phyloP scores from a whole-genome alignment of 2,329 filamentous ascomycete genomes.

The Curvularia sp. region DNA sequence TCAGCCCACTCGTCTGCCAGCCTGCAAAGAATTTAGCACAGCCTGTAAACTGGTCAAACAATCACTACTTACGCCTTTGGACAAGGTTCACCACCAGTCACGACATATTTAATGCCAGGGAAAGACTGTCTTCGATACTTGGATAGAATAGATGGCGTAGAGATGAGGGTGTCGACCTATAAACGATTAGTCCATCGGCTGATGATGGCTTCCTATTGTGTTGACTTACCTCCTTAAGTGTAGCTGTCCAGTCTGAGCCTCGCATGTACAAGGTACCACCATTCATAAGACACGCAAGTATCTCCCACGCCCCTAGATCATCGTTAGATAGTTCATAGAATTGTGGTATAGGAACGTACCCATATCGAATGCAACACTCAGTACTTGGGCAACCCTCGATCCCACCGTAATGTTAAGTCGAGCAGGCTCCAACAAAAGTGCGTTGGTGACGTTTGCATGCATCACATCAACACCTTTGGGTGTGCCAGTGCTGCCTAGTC shows the following conservation, averaged over 20 bases:
- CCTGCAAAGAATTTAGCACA: slow-evolving; percentile 23
- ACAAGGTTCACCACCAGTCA: slow-evolving; percentile 63
- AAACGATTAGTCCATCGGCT: slow-evolving; percentile 8
- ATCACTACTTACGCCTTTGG: slow-evolving; percentile 50
- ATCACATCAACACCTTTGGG: slow-evolving; percentile 66
- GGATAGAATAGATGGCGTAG: slow-evolving; percentile 64
- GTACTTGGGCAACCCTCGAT: slow-evolving; percentile 61
- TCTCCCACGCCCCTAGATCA: slow-evolving; percentile 63
- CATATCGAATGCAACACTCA: slow-evolving; percentile 68
- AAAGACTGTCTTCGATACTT: slow-evolving; percentile 58
- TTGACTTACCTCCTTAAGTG: slow-evolving; percentile 54
- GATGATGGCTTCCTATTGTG: not conserved
- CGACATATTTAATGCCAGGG: slow-evolving; percentile 61
- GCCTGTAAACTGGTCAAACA: not conserved
- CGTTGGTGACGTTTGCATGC: slow-evolving; percentile 64
- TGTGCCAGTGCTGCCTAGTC: slow-evolving; percentile 58
- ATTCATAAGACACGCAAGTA: slow-evolving; percentile 64
- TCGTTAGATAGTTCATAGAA: slow-evolving; percentile 1
- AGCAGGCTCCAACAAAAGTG: slow-evolving; percentile 60
- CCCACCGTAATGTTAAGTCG: slow-evolving; percentile 60
- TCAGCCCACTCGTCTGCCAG: slow-evolving; percentile 65
- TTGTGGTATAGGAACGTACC: slow-evolving; percentile 51
- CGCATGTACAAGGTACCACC: slow-evolving; percentile 63
- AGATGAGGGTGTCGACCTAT: slow-evolving; percentile 62
- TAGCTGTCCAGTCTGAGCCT: slow-evolving; percentile 58